Base-by-base conservation (phyloP, 1,284 basidiomycete genomes). In the Afroboletus lepidellus region DNA sequence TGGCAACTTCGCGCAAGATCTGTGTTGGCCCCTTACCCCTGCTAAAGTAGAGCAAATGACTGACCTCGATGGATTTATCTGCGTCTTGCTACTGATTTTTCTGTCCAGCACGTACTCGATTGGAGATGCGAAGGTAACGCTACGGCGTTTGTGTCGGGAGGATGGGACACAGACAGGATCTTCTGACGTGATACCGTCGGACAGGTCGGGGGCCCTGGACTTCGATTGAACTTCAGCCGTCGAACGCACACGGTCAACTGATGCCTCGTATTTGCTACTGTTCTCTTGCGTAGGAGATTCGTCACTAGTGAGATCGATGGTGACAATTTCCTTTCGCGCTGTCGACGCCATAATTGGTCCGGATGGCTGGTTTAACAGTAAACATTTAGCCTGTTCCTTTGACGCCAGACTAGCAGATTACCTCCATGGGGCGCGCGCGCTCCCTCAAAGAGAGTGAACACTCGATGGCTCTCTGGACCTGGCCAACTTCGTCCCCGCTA, bases 291-390 rank as follows among this genome's bases (percentile, higher is more conserved):
- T 44, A 3, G 68, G 61, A 38, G 59, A 46, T 4, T 47, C 41
- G n/a, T 63, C 60, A 16, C 53, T 41, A 27, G 66, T 71, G 36
- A 72, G 66, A 58, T 72, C 66, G 41, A 68, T 62, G 5, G 54
- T 59, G 8, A 55, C 21, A 13, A 24, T 39, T 41, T 57, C 34
- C 16, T 36, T 53, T 41, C 29, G 43, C 32, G 51, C 53, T n/a
- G 52, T 61, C 23, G 53, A 54, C 29, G 55, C 46, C 41, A 36
- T 9, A 8, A 44, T 32, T 15, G 41, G 47, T 34, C 24, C 23
- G 39, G 27, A 55, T 36, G 41, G 29, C 61, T 72, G 24, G 33
- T 42, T n/a, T 43, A 32, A 39, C 24, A n/a, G 30, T 56, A 15
- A 50, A 25, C 32, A 44, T 41, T 38, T 18, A 30, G 24, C 37